Base-by-base conservation (phyloP, 805 yeast species). In the Ogataea glucozyma region DNA sequence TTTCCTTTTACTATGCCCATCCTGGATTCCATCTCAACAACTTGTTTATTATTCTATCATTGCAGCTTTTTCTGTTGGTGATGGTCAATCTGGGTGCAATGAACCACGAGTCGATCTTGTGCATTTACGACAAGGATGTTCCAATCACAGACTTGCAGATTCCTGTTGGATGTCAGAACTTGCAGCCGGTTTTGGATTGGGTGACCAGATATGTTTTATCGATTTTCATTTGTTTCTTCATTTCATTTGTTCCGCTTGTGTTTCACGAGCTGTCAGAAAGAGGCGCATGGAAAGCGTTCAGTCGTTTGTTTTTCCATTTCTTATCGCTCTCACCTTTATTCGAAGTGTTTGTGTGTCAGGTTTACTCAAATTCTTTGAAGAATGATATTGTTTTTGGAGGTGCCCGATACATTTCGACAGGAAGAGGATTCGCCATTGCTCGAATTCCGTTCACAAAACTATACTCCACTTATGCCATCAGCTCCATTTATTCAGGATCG, bases 11-110 rank as follows among this genome's bases (percentile, higher is more conserved):
- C 64, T 91, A 91, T 66, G 98, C 98, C 0, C 98, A 91, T 63
- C 91, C 97, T 9, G 98, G 98, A 5, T 91, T 91, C 69, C 98
- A 91, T 64, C 70, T 91, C 54, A 91, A 91, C 62, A 91, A 91
- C 61, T 71, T 90, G 52, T 87, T 90, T 57, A 91, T 91, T 48
- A 82, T 88, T 54, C 63, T 88, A 26, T 88, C 97, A 0, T 81
- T 89, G n/a, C 93, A 88, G 57, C 62, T 88, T 57, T 90, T 91
- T 64, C 84, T 90, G 83, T 58, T 90, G 44, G 80, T 88, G 4
- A 65, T 88, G 56, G 72, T 88, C 21, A 88, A 86, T 62, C 67
- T 91, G 51, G 97, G 96, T 1, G 72, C 97, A 0, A 65, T 91
- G 52, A 78, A 73, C 20, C 78, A 82, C 53, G 96, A 90, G 56